Evolutionary conservation across 768 basidiomycete species (phyloP).

Genomic region (Cyclocybe cylindracea): DNA sequence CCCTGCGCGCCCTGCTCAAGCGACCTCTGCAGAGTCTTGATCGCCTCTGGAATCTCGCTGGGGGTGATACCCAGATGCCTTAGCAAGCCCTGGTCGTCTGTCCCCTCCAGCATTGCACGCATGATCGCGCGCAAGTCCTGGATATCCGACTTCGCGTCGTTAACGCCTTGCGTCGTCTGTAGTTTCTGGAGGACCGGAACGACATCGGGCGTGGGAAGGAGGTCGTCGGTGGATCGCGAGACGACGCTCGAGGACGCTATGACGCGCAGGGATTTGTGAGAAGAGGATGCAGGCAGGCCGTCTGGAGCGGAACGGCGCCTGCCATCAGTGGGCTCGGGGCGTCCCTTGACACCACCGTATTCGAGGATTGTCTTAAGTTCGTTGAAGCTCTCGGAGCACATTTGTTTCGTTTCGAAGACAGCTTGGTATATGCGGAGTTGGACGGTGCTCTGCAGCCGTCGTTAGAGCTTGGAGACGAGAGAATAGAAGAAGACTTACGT

Average conservation of each 20-base stretch:
- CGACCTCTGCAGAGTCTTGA: conserved; percentile 72
- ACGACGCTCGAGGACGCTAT: conserved; percentile 12
- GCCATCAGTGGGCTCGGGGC: neutral
- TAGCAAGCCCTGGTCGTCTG: conserved; percentile 61
- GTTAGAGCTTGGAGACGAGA: neutral
- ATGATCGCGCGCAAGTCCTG: conserved; percentile 56
- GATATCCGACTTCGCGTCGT: conserved; percentile 52
- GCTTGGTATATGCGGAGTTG: conserved; percentile 28
- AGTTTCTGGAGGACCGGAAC: conserved; percentile 26
- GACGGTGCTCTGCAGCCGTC: conserved; percentile 13
- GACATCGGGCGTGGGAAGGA: conserved; percentile 15
- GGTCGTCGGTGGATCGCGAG: conserved; percentile 16
- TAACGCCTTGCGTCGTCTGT: conserved; percentile 20
- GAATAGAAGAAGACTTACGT: conserved; percentile 9
- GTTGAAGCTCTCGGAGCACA: conserved; percentile 15
- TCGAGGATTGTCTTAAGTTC: conserved; percentile 13
- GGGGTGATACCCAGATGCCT: conserved; percentile 55
- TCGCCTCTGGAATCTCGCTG: conserved; percentile 72
- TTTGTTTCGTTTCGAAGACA: conserved; percentile 19
- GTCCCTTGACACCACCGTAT: conserved; percentile 5
- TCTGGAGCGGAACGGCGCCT: conserved; percentile 21
- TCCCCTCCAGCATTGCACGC: conserved; percentile 49
- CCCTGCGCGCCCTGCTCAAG: conserved; percentile 38
- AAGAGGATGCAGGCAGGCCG: conserved; percentile 15
- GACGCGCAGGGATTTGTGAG: conserved; percentile 10